Base-by-base conservation (phyloP, 768 basidiomycete species). In the Lactarius indigo region DNA sequence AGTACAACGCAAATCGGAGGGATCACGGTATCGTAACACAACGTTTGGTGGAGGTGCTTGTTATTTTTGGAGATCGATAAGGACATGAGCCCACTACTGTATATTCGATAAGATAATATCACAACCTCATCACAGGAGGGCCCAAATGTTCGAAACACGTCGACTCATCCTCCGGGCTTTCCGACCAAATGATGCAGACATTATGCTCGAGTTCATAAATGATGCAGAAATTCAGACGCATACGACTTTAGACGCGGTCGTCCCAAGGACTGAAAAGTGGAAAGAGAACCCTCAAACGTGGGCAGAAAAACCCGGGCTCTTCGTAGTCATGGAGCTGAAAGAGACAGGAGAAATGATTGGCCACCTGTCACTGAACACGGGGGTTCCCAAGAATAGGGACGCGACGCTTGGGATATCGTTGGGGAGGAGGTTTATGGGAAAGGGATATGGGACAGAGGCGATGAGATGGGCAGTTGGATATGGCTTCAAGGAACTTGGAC, bases 361-460 rank as follows among this genome's bases (percentile, higher is more conserved):
- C 35, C 5, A 9, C 37, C 13, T 58, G 20, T 58, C 57, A 13
- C 57, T 58, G 23, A 39, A 23, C 12, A 58, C 57, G 12, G 33
- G n/a, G 3, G 1, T 35, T 28, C 15, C 31, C 56, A 57, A 57
- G 41, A 63, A 44, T 30, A 13, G 41, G 20, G 41, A 44, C 30
- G 30, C 58, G 17, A 52, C 44, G 39, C 23, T 68, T 39, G 57
- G 35, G 15, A 61, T 56, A n/a, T 23, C 64, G 26, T 26, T 55
- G 35, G 37, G 30, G 26, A 65, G 23, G 35, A 28, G 35, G 31
- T 59, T 54, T 9, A n/a, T 70, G 73, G 71, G 71, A 28, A 68
- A 64, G 63, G 74, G 75, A 20, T 75, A 74, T 44, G 71, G 70
- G 35, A 66, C 61, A 15, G 70, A 74, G 59, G 61, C 57, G 12